Percentiles rank a stretch among this genome's conserved stretches.
Evolutionary conservation across 2,329 filamentous ascomycete genomes (phyloP).

Genomic region (Ascochyta pisi): DNA sequence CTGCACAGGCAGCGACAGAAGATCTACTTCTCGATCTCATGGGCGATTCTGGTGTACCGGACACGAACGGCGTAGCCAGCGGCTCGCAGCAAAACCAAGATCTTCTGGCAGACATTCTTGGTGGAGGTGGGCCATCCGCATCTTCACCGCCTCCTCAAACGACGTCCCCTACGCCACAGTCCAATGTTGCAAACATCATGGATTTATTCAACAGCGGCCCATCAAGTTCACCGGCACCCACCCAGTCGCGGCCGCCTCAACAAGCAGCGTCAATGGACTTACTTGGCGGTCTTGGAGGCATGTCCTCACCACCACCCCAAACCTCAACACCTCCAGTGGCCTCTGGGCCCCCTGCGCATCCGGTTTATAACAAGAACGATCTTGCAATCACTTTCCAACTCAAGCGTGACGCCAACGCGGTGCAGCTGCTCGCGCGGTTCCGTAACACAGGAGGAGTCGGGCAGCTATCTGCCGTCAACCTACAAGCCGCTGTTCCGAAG

Average conservation of each 20-base stretch:
- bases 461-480: conserved; percentile 73
- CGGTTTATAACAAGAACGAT: conserved; percentile 86
- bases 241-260: conserved; percentile 49
- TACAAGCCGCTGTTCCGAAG: conserved; percentile 96
- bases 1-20: conserved; percentile 84
- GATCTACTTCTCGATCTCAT: conserved; percentile 92
- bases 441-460: conserved; percentile 73
- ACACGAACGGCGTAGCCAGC: conserved; percentile 62
- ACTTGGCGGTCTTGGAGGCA: conserved; percentile 53
- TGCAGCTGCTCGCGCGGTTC: conserved; percentile 86
- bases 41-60: conserved; percentile 72
- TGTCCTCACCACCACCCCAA: conserved; percentile 57
- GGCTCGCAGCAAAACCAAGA: conserved; percentile 76
- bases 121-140: conserved; percentile 64
- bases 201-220: conserved; percentile 74
- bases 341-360: conserved; percentile 61
- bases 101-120: conserved; percentile 88
- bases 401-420: conserved; percentile 79
- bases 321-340: conserved; percentile 48
- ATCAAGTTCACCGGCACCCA: conserved; percentile 47
- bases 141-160: conserved; percentile 55
- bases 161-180: conserved; percentile 44
- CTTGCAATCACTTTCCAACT: conserved; percentile 81
- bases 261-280: conserved; percentile 50
- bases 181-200: conserved; percentile 74